A percentile compares a stretch with the other conserved stretches of the same genome.
phyloP scores from a whole-genome alignment of 495 filamentous ascomycete genomes.

The Choiromyces venosus region DNA sequence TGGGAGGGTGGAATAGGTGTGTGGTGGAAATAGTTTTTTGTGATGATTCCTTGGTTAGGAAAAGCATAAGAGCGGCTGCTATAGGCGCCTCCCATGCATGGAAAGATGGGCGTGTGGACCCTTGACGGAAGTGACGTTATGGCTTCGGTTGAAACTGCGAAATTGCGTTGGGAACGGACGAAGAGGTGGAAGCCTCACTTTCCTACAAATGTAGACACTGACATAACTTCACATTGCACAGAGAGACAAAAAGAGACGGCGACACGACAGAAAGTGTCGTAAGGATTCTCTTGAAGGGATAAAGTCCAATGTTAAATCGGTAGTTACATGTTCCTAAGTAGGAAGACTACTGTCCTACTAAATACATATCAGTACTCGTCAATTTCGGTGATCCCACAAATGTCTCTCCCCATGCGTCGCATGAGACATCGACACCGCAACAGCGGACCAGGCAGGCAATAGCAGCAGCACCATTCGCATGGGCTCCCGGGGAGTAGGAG shows the following conservation, averaged over 20 bases:
- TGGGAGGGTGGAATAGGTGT: constrained; percentile 9
- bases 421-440: constrained; percentile 35
- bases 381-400: background rate
- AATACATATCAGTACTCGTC: background rate
- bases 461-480: constrained; percentile 11
- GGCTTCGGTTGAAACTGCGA: constrained; percentile 37
- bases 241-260: background rate
- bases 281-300: background rate
- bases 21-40: constrained; percentile 20
- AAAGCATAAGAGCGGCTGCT: constrained; percentile 28
- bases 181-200: background rate
- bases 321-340: background rate
- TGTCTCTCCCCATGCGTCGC: constrained; percentile 5
- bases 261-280: background rate
- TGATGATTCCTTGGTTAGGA: constrained; percentile 22
- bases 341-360: background rate
- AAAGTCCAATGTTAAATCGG: background rate
- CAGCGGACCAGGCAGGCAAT: constrained; percentile 31
- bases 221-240: background rate
- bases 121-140: constrained; percentile 40
- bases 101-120: constrained; percentile 32
- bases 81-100: constrained; percentile 30
- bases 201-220: background rate
- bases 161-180: constrained; percentile 28
- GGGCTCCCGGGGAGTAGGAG: constrained; percentile 22